phyloP scores from a whole-genome alignment of 768 basidiomycete species.

The Leccinum incarnatum region DNA sequence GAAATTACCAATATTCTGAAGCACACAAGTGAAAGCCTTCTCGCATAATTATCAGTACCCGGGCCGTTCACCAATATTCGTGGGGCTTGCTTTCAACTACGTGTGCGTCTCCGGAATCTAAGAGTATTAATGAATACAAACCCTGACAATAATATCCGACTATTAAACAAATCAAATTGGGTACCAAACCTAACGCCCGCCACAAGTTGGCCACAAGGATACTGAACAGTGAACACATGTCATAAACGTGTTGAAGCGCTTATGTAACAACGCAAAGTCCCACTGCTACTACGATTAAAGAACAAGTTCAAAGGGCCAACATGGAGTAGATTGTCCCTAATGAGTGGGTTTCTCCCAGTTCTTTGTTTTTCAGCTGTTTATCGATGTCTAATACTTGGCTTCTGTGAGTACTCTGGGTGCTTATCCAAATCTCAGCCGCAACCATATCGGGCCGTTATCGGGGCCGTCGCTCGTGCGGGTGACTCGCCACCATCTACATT shows the following conservation, averaged over 20 bases:
- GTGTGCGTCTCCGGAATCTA: neutral
- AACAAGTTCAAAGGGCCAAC: too few relatives aligned
- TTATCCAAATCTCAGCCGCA: neutral
- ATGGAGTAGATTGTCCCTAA: neutral
- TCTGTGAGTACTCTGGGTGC: neutral
- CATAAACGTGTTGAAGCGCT: too few relatives aligned
- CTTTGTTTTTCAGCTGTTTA: too few relatives aligned
- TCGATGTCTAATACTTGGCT: neutral
- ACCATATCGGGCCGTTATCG: neutral
- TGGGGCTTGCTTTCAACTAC: neutral
- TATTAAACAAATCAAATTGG: neutral
- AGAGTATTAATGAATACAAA: neutral
- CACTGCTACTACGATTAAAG: too few relatives aligned
- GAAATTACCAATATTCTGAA: neutral
- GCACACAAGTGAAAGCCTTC: too few relatives aligned
- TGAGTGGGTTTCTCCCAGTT: neutral
- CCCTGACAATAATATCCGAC: neutral
- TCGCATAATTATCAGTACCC: neutral
- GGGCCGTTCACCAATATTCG: neutral
- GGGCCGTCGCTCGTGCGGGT: neutral
- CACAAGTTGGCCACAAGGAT: neutral
- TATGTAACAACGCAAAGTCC: neutral
- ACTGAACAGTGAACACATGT: neutral
- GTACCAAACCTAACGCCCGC: neutral
- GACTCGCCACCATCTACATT: constrained; percentile 5